Percentiles rank a stretch among this genome's conserved stretches.
phyloP scores from a whole-genome alignment of 177 flowering plant genomes.

The Vitis hybrid region DNA sequence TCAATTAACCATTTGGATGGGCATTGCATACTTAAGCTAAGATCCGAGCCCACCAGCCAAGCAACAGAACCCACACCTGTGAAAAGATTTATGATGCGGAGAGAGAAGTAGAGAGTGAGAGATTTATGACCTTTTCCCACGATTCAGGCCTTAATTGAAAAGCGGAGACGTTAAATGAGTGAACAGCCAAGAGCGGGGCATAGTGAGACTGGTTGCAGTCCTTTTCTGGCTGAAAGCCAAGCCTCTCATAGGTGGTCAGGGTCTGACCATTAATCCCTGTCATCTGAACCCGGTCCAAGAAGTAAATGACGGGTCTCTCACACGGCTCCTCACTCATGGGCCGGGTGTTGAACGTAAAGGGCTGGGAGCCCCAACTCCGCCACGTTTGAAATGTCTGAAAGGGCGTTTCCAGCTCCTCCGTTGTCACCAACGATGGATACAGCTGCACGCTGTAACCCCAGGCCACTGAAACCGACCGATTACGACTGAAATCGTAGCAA shows the following conservation, averaged over 20 bases:
- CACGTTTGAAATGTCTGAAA: slow-evolving; percentile 53
- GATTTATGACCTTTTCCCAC: slow-evolving; percentile 41
- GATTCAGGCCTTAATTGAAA: slow-evolving; percentile 23
- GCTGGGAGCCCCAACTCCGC: slow-evolving; percentile 34
- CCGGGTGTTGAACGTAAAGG: slow-evolving; percentile 56
- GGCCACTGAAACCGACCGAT: slow-evolving; percentile 60
- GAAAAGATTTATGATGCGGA: neutral
- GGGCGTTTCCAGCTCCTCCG: slow-evolving; percentile 40
- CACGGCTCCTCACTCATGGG: slow-evolving; percentile 28
- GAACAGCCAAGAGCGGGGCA: slow-evolving; percentile 13
- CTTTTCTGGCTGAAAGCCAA: slow-evolving; percentile 1
- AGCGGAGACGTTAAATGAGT: slow-evolving; percentile 33
- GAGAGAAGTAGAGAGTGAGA: too few relatives aligned
- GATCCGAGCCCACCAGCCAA: too few relatives aligned
- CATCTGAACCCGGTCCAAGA: slow-evolving; percentile 34
- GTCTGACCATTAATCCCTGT: slow-evolving; percentile 6
- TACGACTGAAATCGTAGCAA: slow-evolving; percentile 43
- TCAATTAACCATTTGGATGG: neutral
- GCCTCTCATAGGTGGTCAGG: slow-evolving; percentile 30
- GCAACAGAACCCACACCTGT: too few relatives aligned
- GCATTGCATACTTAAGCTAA: too few relatives aligned
- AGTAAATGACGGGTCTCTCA: slow-evolving; percentile 35
- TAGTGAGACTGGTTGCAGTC: slow-evolving; percentile 20
- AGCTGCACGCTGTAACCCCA: slow-evolving; percentile 71
- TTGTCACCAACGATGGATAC: slow-evolving; percentile 31